phyloP scores from a whole-genome alignment of 495 filamentous ascomycete species.

The Rhypophila decipiens region DNA sequence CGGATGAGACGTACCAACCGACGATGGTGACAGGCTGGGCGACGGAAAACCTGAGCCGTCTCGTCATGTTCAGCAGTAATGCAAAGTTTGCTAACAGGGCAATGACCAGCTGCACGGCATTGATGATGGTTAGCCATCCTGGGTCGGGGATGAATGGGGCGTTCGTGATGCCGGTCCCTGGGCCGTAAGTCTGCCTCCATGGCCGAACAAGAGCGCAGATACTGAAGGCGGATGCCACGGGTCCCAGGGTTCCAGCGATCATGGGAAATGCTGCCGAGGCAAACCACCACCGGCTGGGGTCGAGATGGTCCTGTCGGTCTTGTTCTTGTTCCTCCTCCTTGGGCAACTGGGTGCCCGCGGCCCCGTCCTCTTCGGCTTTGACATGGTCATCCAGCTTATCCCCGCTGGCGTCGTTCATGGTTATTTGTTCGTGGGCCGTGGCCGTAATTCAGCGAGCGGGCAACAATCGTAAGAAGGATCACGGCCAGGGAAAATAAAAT shows the following conservation, averaged over 20 bases:
- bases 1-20: conserved; percentile 58
- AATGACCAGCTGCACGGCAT: conserved; percentile 63
- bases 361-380: conserved; percentile 7
- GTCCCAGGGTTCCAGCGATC: conserved; percentile 76
- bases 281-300: conserved; percentile 79
- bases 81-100: conserved; percentile 67
- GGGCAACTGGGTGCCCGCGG: neutral
- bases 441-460: no score
- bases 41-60: conserved; percentile 68
- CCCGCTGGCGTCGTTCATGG: conserved; percentile 25
- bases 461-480: no score
- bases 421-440: no score
- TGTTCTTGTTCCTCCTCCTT: conserved; percentile 5
- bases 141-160: conserved; percentile 59
- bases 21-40: conserved; percentile 62
- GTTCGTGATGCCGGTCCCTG: conserved; percentile 37
- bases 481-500: no score
- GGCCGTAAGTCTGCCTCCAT: conserved; percentile 62
- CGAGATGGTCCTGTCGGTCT: conserved; percentile 37
- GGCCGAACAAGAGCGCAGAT: conserved; percentile 67
- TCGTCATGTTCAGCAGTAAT: conserved; percentile 80
- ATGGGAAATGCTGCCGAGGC: conserved; percentile 76
- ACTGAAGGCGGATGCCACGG: conserved; percentile 72
- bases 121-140: conserved; percentile 64
- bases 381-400: conserved; percentile 19